Evolutionary conservation across 2,329 filamentous ascomycete species (phyloP), one percentile per base, ranked within the genome.

Genomic region (Phialemoniopsis sp.): DNA sequence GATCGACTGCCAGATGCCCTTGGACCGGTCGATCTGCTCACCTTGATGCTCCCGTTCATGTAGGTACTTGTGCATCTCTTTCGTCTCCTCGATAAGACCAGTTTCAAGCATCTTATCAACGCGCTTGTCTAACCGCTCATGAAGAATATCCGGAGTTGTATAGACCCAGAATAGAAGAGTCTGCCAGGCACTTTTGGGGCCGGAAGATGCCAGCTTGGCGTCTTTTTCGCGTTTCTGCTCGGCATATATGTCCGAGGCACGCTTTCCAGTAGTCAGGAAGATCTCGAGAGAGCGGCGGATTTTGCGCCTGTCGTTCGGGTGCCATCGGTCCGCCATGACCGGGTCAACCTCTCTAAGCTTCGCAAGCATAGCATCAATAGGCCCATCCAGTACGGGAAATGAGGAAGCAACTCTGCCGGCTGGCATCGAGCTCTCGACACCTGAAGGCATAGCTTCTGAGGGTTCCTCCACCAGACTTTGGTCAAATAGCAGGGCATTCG

Each of bases 1-100:
- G 45, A 98, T 98, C 2, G 90, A 93, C 38, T 95, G 86, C 89
- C 91, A 98, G 32, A 98, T 94, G 1, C 93, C 94, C 38, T 82
- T 80, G 2, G 78, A 86, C 47, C 80, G 73, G 54, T 97, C 89
- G 3, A 93, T 63, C 0, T 60, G 47, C 2, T 69, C 60, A 0
- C 80, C 83, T 2, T 65, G 53, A 0, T 64, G 56, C 0, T 57
- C 46, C 14, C 55, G 56, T 3, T 52, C 39, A 14, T 48, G 59
- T 4, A 63, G 55, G 35, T 68, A 66, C 2, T 62, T 49, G 43
- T 68, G 66, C 33, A 80, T 62, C 36, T 68, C 56, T 17, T 56
- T 57, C 1, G 72, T 65, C 50, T 81, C 77, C 7, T 66, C 57
- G 43, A 73, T 60, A 9, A 80, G 66, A 0, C 71, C 74, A 1